Percentiles rank a stretch among this genome's conserved stretches.
These are phyloP conservation scores for Suillus hirtellus DNA, from an alignment of 768 basidiomycete genomes.

Conservation along the genomic window DNA sequence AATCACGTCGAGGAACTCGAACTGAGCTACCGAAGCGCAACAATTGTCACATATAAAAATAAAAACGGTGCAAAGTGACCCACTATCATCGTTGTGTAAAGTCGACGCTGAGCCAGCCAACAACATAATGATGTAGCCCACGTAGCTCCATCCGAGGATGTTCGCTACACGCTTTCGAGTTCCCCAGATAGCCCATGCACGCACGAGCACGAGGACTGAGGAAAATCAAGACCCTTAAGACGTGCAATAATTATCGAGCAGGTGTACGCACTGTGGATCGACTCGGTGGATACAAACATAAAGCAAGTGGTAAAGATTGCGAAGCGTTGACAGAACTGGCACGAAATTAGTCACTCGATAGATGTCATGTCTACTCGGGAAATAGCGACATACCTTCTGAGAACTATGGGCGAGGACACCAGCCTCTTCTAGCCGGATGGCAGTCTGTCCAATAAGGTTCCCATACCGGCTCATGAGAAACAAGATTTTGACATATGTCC, in stretches of 20 bases:
- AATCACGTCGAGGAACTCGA: neutral
- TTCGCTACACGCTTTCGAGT: neutral
- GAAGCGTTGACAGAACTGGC: conserved; percentile 6
- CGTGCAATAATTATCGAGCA: neutral
- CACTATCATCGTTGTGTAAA: neutral
- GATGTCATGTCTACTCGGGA: no score
- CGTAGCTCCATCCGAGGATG: conserved; percentile 1
- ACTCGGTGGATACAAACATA: conserved; percentile 4
- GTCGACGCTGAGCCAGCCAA: neutral
- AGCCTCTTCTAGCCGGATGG: conserved; percentile 11
- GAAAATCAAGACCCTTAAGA: neutral
- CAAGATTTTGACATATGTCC: conserved; percentile 12
- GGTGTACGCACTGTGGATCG: conserved; percentile 12
- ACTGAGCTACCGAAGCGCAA: neutral
- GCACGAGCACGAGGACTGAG: conserved; percentile 13
- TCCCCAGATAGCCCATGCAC: conserved; percentile 16
- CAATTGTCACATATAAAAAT: neutral
- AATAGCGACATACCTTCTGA: conserved; percentile 1
- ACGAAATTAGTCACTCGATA: neutral
- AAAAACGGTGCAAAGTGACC: neutral
- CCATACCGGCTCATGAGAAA: conserved; percentile 22
- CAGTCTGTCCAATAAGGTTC: conserved; percentile 17
- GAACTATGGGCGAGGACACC: conserved; percentile 9
- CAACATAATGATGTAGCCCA: neutral
- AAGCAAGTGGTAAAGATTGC: conserved; percentile 4